Conservation (phyloP, 805 yeast genomes). For the Candida orba region DNA sequence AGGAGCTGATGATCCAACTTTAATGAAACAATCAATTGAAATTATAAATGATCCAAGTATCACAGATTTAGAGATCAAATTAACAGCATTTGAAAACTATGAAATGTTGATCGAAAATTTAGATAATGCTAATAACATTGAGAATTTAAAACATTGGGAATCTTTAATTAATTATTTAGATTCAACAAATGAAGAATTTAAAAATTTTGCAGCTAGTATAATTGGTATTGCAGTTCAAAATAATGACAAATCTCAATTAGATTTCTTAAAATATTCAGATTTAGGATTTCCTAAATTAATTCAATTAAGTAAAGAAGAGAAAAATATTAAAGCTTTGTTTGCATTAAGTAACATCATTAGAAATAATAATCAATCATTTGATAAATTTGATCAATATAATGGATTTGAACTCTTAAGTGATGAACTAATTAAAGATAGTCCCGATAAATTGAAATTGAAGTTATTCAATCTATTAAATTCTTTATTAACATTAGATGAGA, state of each 20-base stretch:
- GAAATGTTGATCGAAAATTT: constrained; percentile 90
- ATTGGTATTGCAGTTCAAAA: constrained; percentile 93
- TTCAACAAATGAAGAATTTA: constrained; percentile 37
- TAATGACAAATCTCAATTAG: constrained; percentile 68
- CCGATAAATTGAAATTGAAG: constrained; percentile 43
- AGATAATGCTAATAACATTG: constrained; percentile 92
- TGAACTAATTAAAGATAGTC: constrained; percentile 13
- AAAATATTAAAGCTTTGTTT: constrained; percentile 60
- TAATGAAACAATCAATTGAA: constrained; percentile 72
- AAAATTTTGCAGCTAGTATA: constrained; percentile 58
- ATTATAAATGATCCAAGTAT: constrained; percentile 54
- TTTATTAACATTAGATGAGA: constrained; percentile 43
- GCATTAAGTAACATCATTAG: constrained; percentile 71
- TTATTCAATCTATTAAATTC: constrained; percentile 53
- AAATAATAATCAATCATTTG: constrained; percentile 53
- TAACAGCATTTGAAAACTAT: constrained; percentile 79
- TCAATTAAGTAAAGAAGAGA: constrained; percentile 28
- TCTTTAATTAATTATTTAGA: constrained; percentile 50
- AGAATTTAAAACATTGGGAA: constrained; percentile 76
- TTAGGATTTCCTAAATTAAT: constrained; percentile 41
- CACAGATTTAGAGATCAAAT: constrained; percentile 47
- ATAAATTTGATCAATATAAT: constrained; percentile 42
- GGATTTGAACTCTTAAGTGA: constrained; percentile 58
- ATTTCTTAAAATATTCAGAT: constrained; percentile 43
- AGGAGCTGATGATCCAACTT: constrained; percentile 73